Percentiles rank a stretch among this genome's conserved stretches.
Conservation (phyloP, 208 protist species). For the Acanthamoeba triangularis region DNA sequence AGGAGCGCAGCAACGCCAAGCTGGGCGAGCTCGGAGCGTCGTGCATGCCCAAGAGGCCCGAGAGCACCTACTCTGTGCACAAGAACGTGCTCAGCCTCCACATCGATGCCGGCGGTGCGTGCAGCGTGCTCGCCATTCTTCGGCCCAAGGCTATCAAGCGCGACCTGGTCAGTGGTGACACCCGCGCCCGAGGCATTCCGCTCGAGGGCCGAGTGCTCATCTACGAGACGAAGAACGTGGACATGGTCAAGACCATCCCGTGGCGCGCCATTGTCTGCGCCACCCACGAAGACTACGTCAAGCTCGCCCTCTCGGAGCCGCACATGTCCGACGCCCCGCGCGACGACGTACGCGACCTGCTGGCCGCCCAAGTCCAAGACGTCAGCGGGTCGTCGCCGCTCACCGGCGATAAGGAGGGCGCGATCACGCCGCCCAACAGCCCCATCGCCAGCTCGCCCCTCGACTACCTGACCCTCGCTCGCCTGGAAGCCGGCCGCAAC, state of each 20-base stretch:
- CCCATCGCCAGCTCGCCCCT: constrained; percentile 43
- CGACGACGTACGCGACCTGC: neutral
- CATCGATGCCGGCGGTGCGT: constrained; percentile 44
- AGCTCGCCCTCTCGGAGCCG: constrained; percentile 33
- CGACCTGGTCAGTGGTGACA: neutral
- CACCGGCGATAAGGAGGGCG: constrained; percentile 10
- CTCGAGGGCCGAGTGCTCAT: constrained; percentile 54
- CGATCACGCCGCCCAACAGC: constrained; percentile 60
- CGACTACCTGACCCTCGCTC: neutral
- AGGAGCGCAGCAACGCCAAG: constrained; percentile 23
- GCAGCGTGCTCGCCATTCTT: constrained; percentile 44
- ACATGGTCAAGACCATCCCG: constrained; percentile 82
- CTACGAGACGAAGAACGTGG: constrained; percentile 85
- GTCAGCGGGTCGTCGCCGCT: constrained; percentile 10
- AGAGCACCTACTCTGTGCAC: constrained; percentile 33
- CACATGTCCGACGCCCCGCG: neutral
- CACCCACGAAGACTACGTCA: constrained; percentile 78
- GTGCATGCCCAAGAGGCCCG: constrained; percentile 5
- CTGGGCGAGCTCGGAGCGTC: neutral
- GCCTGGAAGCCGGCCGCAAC: neutral
- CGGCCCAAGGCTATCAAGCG: constrained; percentile 31
- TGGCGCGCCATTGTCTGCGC: constrained; percentile 75
- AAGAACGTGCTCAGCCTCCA: constrained; percentile 43
- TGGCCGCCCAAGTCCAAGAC: neutral
- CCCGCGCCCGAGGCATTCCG: neutral